Evolutionary conservation across 805 yeast species (phyloP), one percentile per base, ranked within the genome.

Genomic region (Ogataea henricii): DNA sequence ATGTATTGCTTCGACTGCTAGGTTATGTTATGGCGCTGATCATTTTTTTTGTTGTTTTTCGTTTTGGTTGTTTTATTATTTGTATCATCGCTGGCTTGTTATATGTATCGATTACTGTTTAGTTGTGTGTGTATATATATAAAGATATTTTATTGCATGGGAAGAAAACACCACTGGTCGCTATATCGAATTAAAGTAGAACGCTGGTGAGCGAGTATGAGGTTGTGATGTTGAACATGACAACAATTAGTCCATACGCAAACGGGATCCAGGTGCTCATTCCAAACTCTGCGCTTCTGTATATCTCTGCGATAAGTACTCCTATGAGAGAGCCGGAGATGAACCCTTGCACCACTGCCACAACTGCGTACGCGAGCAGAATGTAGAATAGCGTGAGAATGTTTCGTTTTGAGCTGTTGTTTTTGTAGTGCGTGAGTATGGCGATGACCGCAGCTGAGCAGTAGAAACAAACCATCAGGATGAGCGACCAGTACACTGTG

Each of bases 241-340:
- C 74, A 56, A 82, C 83, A 4, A 86, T 77, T 2, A 86, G 66
- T 0, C 83, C 95, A 81, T 91, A 88, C 46, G 86, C 78, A 55
- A 92, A 76, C 0, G 99, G 98, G 6, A 92, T 81, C 99, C 99
- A 92, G 0, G 97, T 88, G 10, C 95, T 85, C 95, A 94, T 88
- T 18, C 86, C 78, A 58, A 92, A 81, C 20, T 85, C 74, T 0
- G 96, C 96, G 0, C 96, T 82, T 46, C 77, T 73, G 68, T 91
- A 91, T 6, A 90, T 77, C 1, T 89, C 87, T 29, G 84, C 84
- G 14, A 87, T 63, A 36, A 94, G 62, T 10, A 90, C 71, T 0
- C 97, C 97, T 34, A 87, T 74, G 5, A 89, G 73, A 1, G 91
- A 81, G 0, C 97, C 98, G 1, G 84, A 70, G 2, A 82, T 67